A percentile compares a stretch with the other conserved stretches of the same genome.
Conservation (phyloP, 768 basidiomycete species). For the Leccinum truebloodii region DNA sequence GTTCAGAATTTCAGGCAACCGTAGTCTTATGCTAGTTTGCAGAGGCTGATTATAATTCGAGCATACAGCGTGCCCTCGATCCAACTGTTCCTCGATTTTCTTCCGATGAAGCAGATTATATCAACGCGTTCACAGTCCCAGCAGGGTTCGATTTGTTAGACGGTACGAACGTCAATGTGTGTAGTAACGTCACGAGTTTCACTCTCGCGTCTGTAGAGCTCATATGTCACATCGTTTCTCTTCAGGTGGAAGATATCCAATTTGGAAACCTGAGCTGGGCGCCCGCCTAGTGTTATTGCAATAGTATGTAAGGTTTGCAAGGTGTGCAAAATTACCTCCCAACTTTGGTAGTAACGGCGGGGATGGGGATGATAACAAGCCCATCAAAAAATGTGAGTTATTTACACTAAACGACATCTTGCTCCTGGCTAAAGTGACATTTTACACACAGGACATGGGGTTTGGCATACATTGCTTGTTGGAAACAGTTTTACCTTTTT, state of each 20-base stretch:
- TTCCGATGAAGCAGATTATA: background rate
- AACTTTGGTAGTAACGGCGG: background rate
- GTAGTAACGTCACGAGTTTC: conserved; percentile 36
- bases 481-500: background rate
- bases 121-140: conserved; percentile 52
- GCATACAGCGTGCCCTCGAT: background rate
- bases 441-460: background rate
- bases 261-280: conserved; percentile 56
- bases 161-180: conserved; percentile 57
- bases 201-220: background rate
- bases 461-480: background rate
- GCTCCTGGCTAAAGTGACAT: background rate
- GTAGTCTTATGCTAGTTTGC: background rate
- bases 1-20: too few species aligned
- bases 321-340: background rate
- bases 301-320: too few species aligned
- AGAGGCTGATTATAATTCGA: background rate
- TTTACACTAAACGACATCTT: background rate
- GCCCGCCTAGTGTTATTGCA: background rate
- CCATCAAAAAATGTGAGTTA: background rate
- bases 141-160: conserved; percentile 47
- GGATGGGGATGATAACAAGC: background rate
- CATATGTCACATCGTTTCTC: background rate
- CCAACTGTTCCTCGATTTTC: background rate
- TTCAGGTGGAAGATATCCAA: conserved; percentile 51